These are phyloP conservation scores for Auxenochlorella pyrenoidosa DNA, from an alignment of 139 green algal species.

Conservation along the genomic window DNA sequence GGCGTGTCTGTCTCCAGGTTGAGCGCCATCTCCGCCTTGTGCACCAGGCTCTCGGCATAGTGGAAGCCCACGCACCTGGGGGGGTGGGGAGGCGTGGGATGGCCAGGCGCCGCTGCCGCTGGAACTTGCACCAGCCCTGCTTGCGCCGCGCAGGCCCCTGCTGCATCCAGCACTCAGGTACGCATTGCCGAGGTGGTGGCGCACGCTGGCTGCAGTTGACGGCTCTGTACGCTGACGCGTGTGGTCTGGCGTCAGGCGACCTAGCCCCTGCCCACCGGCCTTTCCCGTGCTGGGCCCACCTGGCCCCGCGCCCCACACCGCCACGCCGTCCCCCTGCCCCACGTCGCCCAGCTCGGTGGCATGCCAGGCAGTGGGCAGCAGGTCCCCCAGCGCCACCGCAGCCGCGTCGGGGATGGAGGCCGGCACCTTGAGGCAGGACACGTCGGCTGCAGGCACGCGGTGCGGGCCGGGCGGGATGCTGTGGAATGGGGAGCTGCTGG, in stretches of 20 bases:
- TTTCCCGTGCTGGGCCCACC: no score
- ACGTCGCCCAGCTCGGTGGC: constrained; percentile 70
- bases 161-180: no score
- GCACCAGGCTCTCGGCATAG: constrained; percentile 61
- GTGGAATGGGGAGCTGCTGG: no score
- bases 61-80: constrained; percentile 67
- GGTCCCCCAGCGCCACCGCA: constrained; percentile 71
- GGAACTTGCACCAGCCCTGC: no score
- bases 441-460: constrained; percentile 62
- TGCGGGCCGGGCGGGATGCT: neutral
- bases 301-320: constrained; percentile 79
- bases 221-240: no score
- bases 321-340: constrained; percentile 64
- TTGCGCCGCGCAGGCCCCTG: no score
- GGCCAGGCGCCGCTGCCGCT: no score
- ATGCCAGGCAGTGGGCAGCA: constrained; percentile 76
- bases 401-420: constrained; percentile 48
- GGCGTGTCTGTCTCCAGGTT: constrained; percentile 73
- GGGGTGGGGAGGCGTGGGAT: no score
- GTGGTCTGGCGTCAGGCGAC: no score
- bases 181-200: no score
- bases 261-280: no score
- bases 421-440: constrained; percentile 66
- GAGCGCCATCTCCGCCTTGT: constrained; percentile 58
- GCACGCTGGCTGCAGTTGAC: no score